phyloP scores from a whole-genome alignment of 129 eudicot species.

The Tagetes erecta region DNA sequence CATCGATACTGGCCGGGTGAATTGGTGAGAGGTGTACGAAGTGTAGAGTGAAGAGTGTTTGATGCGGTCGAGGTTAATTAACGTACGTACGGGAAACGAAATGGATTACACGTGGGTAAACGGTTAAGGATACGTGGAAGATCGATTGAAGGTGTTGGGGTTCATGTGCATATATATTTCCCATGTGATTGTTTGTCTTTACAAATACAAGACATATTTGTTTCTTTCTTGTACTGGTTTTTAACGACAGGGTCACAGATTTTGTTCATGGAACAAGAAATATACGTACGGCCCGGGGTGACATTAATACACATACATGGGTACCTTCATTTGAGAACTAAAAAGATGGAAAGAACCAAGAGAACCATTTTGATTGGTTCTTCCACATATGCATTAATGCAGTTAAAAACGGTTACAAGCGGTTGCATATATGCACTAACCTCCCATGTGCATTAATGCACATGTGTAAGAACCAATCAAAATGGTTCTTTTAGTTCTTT shows the following conservation, averaged over 20 bases:
- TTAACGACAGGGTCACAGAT: neutral
- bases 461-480: no score
- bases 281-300: neutral
- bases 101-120: slow-evolving; percentile 32
- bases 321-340: no score
- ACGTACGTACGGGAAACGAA: neutral
- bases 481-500: no score
- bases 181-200: neutral
- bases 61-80: slow-evolving; percentile 33
- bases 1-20: no score
- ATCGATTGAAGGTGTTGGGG: slow-evolving; percentile 1
- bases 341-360: no score
- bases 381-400: no score
- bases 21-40: neutral
- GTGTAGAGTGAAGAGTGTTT: slow-evolving; percentile 16
- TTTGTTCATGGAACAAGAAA: neutral
- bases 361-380: no score
- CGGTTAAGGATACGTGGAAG: slow-evolving; percentile 40
- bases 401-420: no score
- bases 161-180: neutral
- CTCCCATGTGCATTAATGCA: no score
- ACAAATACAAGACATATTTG: neutral
- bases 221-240: neutral
- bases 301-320: no score
- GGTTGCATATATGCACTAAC: no score